These are phyloP conservation scores for Fraxinus paxiana DNA, from an alignment of 305 asterid genomes.

Conservation along the genomic window DNA sequence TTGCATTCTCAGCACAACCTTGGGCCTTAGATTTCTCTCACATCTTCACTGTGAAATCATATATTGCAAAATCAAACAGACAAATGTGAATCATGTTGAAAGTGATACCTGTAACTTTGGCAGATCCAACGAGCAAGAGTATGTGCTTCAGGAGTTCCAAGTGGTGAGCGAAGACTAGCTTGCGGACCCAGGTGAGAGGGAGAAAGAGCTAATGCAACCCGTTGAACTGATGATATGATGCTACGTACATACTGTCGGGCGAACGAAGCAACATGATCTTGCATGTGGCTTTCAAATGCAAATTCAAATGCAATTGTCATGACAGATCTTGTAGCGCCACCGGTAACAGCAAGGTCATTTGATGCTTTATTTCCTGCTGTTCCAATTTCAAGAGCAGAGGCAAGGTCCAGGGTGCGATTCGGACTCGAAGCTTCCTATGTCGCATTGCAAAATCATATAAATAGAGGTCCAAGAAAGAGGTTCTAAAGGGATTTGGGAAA, in stretches of 20 bases:
- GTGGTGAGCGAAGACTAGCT: conserved; percentile 63
- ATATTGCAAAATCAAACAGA: not conserved
- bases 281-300: conserved; percentile 94
- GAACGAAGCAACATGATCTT: conserved; percentile 77
- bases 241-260: conserved; percentile 89
- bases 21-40: not conserved
- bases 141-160: conserved; percentile 90
- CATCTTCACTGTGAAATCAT: not conserved
- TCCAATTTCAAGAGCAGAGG: conserved; percentile 91
- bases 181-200: conserved; percentile 63
- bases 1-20: conserved; percentile 2
- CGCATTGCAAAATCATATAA: not conserved
- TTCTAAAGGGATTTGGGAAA: not conserved
- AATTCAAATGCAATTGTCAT: conserved; percentile 90
- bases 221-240: conserved; percentile 83
- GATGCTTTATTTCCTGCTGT: conserved; percentile 53
- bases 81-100: not conserved
- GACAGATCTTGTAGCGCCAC: conserved; percentile 68
- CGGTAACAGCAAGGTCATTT: conserved; percentile 36
- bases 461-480: not conserved
- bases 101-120: conserved; percentile 68
- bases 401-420: conserved; percentile 90
- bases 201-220: conserved; percentile 88
- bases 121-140: conserved; percentile 84
- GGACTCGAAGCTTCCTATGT: conserved; percentile 79